Base-by-base conservation (phyloP, 2,329 filamentous ascomycete species). In the Ceratocystis diversiconidia region DNA sequence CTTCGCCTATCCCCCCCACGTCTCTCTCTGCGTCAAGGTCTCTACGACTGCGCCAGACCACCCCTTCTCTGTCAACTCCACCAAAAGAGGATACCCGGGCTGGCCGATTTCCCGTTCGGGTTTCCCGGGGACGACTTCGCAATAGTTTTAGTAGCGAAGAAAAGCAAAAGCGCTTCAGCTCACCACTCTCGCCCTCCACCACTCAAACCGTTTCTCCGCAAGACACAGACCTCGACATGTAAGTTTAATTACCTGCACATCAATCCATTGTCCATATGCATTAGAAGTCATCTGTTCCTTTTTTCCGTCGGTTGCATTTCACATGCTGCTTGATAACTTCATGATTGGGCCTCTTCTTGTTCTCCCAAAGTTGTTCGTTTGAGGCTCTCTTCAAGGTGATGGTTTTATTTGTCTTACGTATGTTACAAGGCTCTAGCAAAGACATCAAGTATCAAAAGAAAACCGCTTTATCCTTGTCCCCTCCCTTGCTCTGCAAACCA, bases 91-190 rank as follows among this genome's bases (percentile, higher is more conserved):
- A 67, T 32, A 55, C 59, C 43, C 63, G 63, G 25, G 30, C 46
- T 50, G 66, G 66, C 25, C 59, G 66, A 8, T 67, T 67, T 36
- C 66, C 66, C 12, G 62, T 67, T 22, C 64, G 64, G 52, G 61
- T 65, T 65, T 64, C 63, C 12, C 63, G 63, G 41, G 66, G 64
- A 17, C 59, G 65, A 3, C 43, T 62, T 28, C 55, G 55, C 5
- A 64, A n/a, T 52, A 64, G 44, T 48, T 22, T 22, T 5, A 62
- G 50, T 22, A 52, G 28, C 41, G 36, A 46, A 61, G 61, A 52
- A 17, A 36, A 50, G 46, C 25, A 65, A 44, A 67, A 67, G 43
- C 62, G 43, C 41, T 28, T 63, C 59, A 67, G 66, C 57, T 22
- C 50, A 36, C 55, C 50, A 19, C 28, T 55, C 28, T 36, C 59